A percentile compares a stretch with the other conserved stretches of the same genome.
Conservation (phyloP, 1,139 yeast genomes). For the Blastobotrys capitulatus region DNA sequence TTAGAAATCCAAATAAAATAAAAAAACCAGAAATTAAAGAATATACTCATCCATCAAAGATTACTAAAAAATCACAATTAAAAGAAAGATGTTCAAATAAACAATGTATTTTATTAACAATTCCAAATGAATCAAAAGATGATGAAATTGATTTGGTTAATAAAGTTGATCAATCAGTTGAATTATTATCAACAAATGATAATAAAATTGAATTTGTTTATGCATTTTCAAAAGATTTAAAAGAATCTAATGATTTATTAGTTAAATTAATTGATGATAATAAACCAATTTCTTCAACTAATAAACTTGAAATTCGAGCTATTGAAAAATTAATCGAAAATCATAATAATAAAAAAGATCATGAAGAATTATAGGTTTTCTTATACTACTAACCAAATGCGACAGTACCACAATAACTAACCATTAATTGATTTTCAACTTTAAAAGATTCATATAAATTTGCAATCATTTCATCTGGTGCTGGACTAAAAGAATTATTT, state of each 20-base stretch:
- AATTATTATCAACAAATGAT: not conserved
- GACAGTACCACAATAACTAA: constrained; percentile 36
- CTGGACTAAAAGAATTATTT: constrained; percentile 38
- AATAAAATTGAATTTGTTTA: not conserved
- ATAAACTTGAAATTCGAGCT: not conserved
- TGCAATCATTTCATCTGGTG: constrained; percentile 34
- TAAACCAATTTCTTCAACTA: not conserved
- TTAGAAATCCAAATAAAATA: constrained; percentile 6
- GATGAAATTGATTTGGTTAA: not conserved
- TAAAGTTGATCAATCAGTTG: not conserved
- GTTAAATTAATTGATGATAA: not conserved
- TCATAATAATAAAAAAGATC: not conserved
- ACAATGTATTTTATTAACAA: not conserved
- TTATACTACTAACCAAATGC: constrained; percentile 33
- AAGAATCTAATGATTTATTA: not conserved
- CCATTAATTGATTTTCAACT: constrained; percentile 32
- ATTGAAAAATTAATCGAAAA: not conserved
- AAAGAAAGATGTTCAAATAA: not conserved
- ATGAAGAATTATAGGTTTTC: not conserved
- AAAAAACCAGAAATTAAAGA: not conserved
- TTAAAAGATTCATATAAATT: constrained; percentile 31
- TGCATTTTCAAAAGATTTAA: not conserved
- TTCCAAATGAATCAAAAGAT: not conserved
- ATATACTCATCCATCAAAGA: not conserved
- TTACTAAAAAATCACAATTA: not conserved